Base-by-base conservation (phyloP, 257 asterid species). In the Anisodus tanguticus region DNA sequence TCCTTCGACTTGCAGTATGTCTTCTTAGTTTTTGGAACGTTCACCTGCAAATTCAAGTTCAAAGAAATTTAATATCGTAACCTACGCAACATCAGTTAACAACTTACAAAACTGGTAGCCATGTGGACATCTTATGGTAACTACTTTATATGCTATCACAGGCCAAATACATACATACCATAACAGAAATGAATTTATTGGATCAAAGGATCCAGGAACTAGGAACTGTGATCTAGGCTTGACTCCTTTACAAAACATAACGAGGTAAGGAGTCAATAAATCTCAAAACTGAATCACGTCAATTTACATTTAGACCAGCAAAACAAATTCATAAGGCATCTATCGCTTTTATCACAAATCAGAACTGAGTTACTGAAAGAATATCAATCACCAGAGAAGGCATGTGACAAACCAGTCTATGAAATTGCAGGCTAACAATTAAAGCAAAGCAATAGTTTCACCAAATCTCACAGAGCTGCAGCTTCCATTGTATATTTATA, bases 11-110 rank as follows among this genome's bases (percentile, higher is more conserved):
- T 74, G 43, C 81, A 74, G 81, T 74, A 74, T 5, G 81, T 74
- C 81, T 74, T 74, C 62, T 74, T 74, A 6, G 81, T 74, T 22
- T 74, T 74, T 11, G 81, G 81, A 74, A 74, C 81, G 43, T 74
- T 74, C 62, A 74, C 62, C 81, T 74, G 62, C 41, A 74, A 6
- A 43, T 2, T 6, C 64, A 89, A 41, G 85, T 90, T 89, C 31
- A 89, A 93, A 67, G 22, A 35, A 35, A 35, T 5, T 8, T 39
- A n/a, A 70, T 43, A 57, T 43, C 0, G 1, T 70, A 2, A 9
- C 15, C 15, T n/a, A 4, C 2, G 3, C 37, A n/a, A 67, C 49
- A 35, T 66, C 72, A 5, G 4, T 6, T 66, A 12, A 31, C 71
- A 9, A 35, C 49, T 67, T 35, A 13, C 11, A 16, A 5, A 9